Conservation (phyloP, 495 filamentous ascomycete species). For the Tuber borchii region DNA sequence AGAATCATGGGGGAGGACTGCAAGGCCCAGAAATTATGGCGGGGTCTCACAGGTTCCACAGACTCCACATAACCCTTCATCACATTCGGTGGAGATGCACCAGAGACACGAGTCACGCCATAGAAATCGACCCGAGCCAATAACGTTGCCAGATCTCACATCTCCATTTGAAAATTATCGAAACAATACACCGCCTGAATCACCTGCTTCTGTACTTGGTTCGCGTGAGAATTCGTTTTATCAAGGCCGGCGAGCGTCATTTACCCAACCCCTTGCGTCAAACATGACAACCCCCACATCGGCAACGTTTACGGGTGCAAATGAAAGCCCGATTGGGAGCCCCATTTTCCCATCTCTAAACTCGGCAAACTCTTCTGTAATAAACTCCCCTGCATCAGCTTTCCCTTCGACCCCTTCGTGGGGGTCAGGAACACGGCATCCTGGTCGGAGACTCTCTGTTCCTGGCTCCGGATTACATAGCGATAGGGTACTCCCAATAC, state of each 20-base stretch:
- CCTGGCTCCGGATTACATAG: constrained; percentile 20
- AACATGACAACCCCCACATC: constrained; percentile 39
- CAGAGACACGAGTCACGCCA: constrained; percentile 33
- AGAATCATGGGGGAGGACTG: not conserved
- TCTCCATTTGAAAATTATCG: constrained; percentile 37
- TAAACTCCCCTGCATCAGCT: constrained; percentile 21
- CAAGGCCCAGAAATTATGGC: constrained; percentile 3
- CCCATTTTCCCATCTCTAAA: constrained; percentile 24
- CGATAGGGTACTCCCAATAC: constrained; percentile 19
- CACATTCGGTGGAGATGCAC: constrained; percentile 17
- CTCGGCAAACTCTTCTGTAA: constrained; percentile 28
- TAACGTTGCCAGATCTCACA: constrained; percentile 29
- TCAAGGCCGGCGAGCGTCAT: constrained; percentile 19
- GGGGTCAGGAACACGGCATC: constrained; percentile 27
- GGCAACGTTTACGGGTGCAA: constrained; percentile 30
- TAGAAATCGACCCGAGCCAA: constrained; percentile 36
- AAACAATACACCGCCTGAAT: constrained; percentile 40
- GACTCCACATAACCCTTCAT: constrained; percentile 6
- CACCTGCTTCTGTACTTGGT: constrained; percentile 34
- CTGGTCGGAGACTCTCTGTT: constrained; percentile 28
- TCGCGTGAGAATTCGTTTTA: constrained; percentile 26
- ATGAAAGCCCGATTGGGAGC: constrained; percentile 37
- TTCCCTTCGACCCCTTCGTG: constrained; percentile 18
- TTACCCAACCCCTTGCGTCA: constrained; percentile 31
- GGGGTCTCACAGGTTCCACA: constrained; percentile 8